phyloP scores from a whole-genome alignment of 768 basidiomycete species.

The Vararia minispora region DNA sequence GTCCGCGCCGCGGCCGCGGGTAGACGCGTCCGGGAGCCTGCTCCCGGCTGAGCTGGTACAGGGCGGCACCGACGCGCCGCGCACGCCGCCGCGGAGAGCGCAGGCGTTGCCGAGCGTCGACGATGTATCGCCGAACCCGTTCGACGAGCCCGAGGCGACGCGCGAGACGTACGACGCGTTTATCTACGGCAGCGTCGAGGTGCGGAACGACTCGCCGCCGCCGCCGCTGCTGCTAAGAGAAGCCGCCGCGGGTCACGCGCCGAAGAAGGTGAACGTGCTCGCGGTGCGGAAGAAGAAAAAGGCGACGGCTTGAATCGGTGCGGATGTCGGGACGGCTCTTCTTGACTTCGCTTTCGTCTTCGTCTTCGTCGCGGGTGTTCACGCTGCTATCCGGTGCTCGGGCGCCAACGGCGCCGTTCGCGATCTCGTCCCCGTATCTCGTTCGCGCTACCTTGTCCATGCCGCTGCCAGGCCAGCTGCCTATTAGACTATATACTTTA shows the following conservation, averaged over 20 bases:
- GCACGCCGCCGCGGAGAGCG: constrained; percentile 34
- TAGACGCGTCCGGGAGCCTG: constrained; percentile 11
- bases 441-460: too few species aligned
- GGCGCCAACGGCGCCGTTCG: too few species aligned
- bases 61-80: constrained; percentile 21
- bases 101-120: constrained; percentile 20
- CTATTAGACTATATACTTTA: too few species aligned
- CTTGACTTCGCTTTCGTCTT: too few species aligned
- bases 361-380: too few species aligned
- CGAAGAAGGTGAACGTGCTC: constrained; percentile 40
- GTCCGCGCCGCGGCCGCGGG: constrained; percentile 6
- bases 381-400: too few species aligned
- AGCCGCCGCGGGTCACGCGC: constrained; percentile 4
- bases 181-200: constrained; percentile 47
- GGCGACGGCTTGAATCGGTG: too few species aligned
- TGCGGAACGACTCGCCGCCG: constrained; percentile 34
- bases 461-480: too few species aligned
- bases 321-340: too few species aligned
- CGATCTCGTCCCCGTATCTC: too few species aligned
- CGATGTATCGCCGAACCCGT: constrained; percentile 55
- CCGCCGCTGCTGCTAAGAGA: too few species aligned
- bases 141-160: constrained; percentile 53
- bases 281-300: constrained; percentile 44
- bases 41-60: too few species aligned
- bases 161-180: constrained; percentile 47